Evolutionary conservation across 1,139 yeast species (phyloP).

Genomic region (Lodderomyces elongisporus): DNA sequence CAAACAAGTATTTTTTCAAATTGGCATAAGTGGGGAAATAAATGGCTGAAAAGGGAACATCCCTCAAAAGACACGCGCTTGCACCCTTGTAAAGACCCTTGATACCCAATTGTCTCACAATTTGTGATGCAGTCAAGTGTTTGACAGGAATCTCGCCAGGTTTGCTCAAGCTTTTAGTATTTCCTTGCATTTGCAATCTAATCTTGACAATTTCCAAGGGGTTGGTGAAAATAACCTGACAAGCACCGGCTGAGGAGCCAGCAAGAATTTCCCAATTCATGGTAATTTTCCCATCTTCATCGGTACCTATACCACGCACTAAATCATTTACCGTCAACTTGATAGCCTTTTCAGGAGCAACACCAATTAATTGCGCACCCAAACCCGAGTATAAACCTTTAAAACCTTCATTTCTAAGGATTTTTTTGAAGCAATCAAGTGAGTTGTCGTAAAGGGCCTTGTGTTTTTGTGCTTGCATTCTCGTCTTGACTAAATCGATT

Average conservation of each 20-base stretch:
- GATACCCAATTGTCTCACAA: conserved; percentile 75
- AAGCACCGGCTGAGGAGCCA: conserved; percentile 93
- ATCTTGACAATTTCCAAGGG: conserved; percentile 96
- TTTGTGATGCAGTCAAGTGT: conserved; percentile 59
- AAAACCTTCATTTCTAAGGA: conserved; percentile 71
- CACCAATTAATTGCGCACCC: conserved; percentile 93
- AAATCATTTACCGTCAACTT: conserved; percentile 92
- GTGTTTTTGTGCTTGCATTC: conserved; percentile 94
- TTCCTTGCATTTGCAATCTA: conserved; percentile 90
- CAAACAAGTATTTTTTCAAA: conserved; percentile 74
- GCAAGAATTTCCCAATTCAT: conserved; percentile 74
- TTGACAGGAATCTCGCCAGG: conserved; percentile 47
- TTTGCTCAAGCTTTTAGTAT: conserved; percentile 37
- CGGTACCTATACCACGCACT: conserved; percentile 69
- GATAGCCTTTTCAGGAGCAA: conserved; percentile 97
- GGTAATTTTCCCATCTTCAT: conserved; percentile 50
- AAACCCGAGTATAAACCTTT: conserved; percentile 91
- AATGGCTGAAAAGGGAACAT: conserved; percentile 94
- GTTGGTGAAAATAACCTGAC: conserved; percentile 94
- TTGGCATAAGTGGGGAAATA: conserved; percentile 98
- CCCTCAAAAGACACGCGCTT: conserved; percentile 85
- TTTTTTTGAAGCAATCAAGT: conserved; percentile 78
- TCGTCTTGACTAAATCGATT: conserved; percentile 90
- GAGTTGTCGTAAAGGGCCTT: conserved; percentile 74
- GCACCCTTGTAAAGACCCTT: conserved; percentile 91